Evolutionary conservation across 2,329 filamentous ascomycete genomes (phyloP), one percentile per base, ranked within the genome.

Genomic region (Aspergillus nomiae): DNA sequence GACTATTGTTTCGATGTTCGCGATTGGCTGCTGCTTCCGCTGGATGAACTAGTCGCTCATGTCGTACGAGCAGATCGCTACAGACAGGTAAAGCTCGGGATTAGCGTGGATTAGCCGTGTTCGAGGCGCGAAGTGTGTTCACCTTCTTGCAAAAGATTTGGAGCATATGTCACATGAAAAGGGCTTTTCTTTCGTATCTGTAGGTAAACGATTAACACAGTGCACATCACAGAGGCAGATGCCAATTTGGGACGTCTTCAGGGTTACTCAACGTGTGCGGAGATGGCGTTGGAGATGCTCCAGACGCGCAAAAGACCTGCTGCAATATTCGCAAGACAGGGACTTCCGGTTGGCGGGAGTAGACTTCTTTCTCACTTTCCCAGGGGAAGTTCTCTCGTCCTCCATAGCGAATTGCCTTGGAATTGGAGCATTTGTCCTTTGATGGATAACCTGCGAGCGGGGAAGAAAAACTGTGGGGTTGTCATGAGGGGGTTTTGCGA

Each of bases 221-320:
- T 19, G 24, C 30, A 41, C 26, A 34, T 45, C 32, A 19, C 48
- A n/a, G 38, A 57, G 46, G 32, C n/a, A 30, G 57, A 38, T 30
- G 28, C 16, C 50, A 28, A 45, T 34, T 24, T 65, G 66, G 59
- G 67, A 58, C 61, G 61, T 55, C 43, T 57, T 62, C 63, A 73
- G 74, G 74, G 74, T 73, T 74, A 77, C 77, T 79, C 77, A 78
- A 81, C 78, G 81, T 67, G 81, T 83, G 75, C 81, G 79, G 76
- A 82, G 80, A 78, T 83, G 81, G 69, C 81, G 77, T 77, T 83
- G 81, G 71, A 83, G 80, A 75, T 83, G 81, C 73, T 83, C 81
- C 65, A 83, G 70, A 57, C 81, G 78, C 60, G 80, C 80, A 71
- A 83, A 83, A 45, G 80, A 77, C 65, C 81, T 73, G 68, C 78